phyloP scores from a whole-genome alignment of 1,139 yeast genomes.

The Pichia sp. region DNA sequence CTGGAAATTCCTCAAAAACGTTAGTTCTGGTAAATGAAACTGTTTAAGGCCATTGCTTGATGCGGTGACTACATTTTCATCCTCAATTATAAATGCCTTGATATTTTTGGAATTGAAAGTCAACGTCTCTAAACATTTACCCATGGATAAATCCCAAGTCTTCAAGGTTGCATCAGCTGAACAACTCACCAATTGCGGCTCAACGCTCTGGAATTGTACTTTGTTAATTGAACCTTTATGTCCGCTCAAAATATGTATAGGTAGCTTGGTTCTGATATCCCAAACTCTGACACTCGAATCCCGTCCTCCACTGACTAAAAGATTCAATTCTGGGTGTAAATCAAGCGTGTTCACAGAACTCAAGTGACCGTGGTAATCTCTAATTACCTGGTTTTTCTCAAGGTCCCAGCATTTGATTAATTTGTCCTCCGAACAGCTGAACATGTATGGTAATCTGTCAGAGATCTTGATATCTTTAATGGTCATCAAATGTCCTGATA shows the following conservation, averaged over 20 bases:
- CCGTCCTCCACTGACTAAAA: constrained; percentile 85
- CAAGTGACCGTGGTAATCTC: constrained; percentile 91
- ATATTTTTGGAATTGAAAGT: constrained; percentile 86
- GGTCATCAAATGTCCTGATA: constrained; percentile 89
- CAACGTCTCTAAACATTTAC: constrained; percentile 48
- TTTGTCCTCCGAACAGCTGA: constrained; percentile 91
- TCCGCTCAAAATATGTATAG: constrained; percentile 74
- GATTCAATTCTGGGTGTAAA: constrained; percentile 79
- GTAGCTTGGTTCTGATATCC: constrained; percentile 81
- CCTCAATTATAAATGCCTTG: constrained; percentile 64
- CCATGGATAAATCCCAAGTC: constrained; percentile 79
- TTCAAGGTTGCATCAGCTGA: constrained; percentile 82
- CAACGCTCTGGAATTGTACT: constrained; percentile 58
- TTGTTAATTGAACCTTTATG: constrained; percentile 71
- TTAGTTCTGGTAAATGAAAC: constrained; percentile 79
- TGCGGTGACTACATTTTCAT: constrained; percentile 70
- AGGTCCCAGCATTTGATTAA: constrained; percentile 94
- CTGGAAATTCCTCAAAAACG: constrained; percentile 44
- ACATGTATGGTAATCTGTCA: constrained; percentile 73
- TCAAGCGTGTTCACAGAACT: constrained; percentile 83
- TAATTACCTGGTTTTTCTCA: constrained; percentile 70
- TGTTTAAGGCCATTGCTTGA: constrained; percentile 75
- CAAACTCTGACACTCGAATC: constrained; percentile 85
- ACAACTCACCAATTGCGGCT: constrained; percentile 80
- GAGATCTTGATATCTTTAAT: constrained; percentile 75